Conservation (phyloP, 2,329 filamentous ascomycete genomes). For the Pseudogymnoascus sp. region DNA sequence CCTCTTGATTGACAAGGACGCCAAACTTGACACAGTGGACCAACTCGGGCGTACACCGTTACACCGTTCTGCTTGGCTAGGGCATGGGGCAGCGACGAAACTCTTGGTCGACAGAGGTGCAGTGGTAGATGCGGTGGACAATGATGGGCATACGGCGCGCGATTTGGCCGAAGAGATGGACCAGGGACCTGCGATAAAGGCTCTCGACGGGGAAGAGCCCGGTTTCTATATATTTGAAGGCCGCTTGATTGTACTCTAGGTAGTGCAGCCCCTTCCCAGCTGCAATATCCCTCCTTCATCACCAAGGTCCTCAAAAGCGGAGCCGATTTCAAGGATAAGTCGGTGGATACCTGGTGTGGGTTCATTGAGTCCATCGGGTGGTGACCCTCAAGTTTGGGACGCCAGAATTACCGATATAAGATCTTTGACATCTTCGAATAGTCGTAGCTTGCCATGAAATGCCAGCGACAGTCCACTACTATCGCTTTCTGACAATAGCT, state of each 20-base stretch:
- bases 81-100: constrained; percentile 8
- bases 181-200: neutral
- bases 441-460: too few species aligned
- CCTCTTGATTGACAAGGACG: constrained; percentile 9
- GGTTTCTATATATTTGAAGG: neutral
- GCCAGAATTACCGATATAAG: too few species aligned
- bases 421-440: too few species aligned
- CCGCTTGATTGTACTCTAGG: neutral
- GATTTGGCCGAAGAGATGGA: neutral
- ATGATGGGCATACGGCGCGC: neutral
- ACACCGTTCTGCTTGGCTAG: constrained; percentile 6
- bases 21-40: constrained; percentile 7
- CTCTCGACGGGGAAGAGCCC: neutral
- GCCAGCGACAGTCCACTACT: too few species aligned
- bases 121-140: neutral
- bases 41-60: constrained; percentile 8
- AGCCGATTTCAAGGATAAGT: neutral
- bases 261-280: constrained; percentile 38
- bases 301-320: neutral
- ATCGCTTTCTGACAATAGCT: too few species aligned
- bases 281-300: neutral
- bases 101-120: constrained; percentile 5
- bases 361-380: neutral
- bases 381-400: too few species aligned
- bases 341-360: neutral